A percentile compares a stretch with the other conserved stretches of the same genome.
These are phyloP conservation scores for Lodderomyces beijingensis DNA, from an alignment of 1,139 yeast genomes.

Conservation along the genomic window DNA sequence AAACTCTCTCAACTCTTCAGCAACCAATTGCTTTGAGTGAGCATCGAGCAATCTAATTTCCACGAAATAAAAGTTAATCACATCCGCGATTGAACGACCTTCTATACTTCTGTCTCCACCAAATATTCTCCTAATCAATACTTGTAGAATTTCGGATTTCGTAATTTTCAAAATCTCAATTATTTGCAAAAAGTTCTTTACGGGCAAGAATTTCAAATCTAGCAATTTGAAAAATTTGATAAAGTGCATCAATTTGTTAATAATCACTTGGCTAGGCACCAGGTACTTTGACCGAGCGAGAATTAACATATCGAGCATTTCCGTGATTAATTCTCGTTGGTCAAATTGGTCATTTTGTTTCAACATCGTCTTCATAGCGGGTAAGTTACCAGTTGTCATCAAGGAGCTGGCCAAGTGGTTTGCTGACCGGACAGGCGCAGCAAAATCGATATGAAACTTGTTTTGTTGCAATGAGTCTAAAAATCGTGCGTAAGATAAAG, in stretches of 20 bases:
- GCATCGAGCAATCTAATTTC: slow-evolving; percentile 19
- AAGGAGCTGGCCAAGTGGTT: slow-evolving; percentile 9
- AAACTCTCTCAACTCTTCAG: background rate
- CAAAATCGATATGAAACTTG: background rate
- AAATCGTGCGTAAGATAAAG: slow-evolving; percentile 20
- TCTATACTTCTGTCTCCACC: slow-evolving; percentile 2
- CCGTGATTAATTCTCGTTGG: slow-evolving; percentile 4
- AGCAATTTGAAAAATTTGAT: slow-evolving; percentile 20
- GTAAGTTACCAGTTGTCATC: slow-evolving; percentile 10
- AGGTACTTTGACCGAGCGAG: slow-evolving; percentile 1
- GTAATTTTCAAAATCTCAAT: slow-evolving; percentile 25
- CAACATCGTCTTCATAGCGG: slow-evolving; percentile 16
- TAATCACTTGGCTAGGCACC: slow-evolving; percentile 1
- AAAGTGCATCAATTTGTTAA: slow-evolving; percentile 10
- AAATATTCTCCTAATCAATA: slow-evolving; percentile 27
- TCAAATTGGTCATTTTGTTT: slow-evolving; percentile 10
- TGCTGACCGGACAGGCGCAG: slow-evolving; percentile 8
- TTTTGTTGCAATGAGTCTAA: slow-evolving; percentile 15
- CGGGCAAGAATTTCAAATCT: slow-evolving; percentile 17
- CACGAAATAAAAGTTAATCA: slow-evolving; percentile 27
- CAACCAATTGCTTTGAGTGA: slow-evolving; percentile 3
- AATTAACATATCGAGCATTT: slow-evolving; percentile 5
- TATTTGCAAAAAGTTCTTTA: slow-evolving; percentile 22
- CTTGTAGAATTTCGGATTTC: slow-evolving; percentile 23
- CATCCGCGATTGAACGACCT: slow-evolving; percentile 13